Evolutionary conservation across 371 early-diverging fungal genomes (phyloP), one percentile per base, ranked within the genome.

Genomic region (Mortierella sp.): DNA sequence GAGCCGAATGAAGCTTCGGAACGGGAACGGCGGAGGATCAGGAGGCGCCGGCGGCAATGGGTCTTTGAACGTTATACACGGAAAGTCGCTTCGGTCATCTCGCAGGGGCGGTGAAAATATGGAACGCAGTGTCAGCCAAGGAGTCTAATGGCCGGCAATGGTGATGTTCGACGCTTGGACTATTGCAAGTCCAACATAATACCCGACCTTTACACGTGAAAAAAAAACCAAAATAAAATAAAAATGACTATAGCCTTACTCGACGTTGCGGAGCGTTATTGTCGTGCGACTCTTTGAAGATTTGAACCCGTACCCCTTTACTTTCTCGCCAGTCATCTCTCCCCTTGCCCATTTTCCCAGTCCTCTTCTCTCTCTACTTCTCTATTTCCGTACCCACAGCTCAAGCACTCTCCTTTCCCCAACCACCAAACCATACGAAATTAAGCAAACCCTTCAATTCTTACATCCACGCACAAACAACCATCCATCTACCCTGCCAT

Each of bases 1-100:
- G 85, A 85, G 76, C 74, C 76, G 84, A 2, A 78, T 84, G 32
- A 79, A 79, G 58, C 77, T 65, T 38, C 68, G 68, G 24, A 65
- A 65, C 10, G 68, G 68, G 2, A 35, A 21, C 10, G 1, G 41
- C 5, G 68, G 41, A 8, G 38, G 32, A 14, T 41, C n/a, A 27
- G 56, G 56, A n/a, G 10, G 56, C 24, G 68, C 41, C 10, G 41
- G 41, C 14, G 21, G 63, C 21, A 63, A 63, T 35, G 63, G 63
- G 2, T 68, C 68, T 8, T 41, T 68, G 41, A 38, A 24, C 3
- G 68, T 41, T 18, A 10, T 1, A 4, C 35, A 41, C 14, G 68
- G 41, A 38, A 68, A 68, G 38, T 68, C 68, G 10, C 68, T 68
- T 38, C 68, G 68, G 41, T 68, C 68, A 24, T 10, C 68, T 24